Evolutionary conservation across 2,329 filamentous ascomycete genomes (phyloP).

Genomic region (Trichophyton benhamiae): DNA sequence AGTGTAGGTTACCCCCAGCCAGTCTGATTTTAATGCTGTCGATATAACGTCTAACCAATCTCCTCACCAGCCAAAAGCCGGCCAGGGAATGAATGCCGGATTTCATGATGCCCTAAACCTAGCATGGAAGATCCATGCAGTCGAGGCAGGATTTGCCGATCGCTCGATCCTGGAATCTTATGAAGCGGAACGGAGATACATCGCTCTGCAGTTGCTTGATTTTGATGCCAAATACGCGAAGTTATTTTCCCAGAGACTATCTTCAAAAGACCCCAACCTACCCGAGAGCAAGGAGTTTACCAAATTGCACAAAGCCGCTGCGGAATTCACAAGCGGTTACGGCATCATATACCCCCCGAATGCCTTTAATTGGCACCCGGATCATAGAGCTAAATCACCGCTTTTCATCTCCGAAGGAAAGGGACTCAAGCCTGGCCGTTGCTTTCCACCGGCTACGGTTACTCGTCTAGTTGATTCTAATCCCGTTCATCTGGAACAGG

Average conservation of each 20-base stretch:
- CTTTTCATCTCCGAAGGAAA: slow-evolving; percentile 55
- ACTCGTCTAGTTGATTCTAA: slow-evolving; percentile 83
- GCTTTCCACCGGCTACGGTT: slow-evolving; percentile 67
- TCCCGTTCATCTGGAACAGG: slow-evolving; percentile 78
- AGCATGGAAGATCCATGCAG: slow-evolving; percentile 90
- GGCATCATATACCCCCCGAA: slow-evolving; percentile 78
- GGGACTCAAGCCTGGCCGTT: slow-evolving; percentile 47
- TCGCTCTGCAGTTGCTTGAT: slow-evolving; percentile 70
- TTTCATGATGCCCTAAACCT: slow-evolving; percentile 64
- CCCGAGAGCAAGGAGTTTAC: slow-evolving; percentile 61
- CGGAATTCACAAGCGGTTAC: slow-evolving; percentile 86
- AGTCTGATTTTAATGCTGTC: not conserved
- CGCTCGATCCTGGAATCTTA: slow-evolving; percentile 71
- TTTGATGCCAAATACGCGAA: slow-evolving; percentile 87
- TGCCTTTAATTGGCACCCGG: slow-evolving; percentile 66
- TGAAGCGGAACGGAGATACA: slow-evolving; percentile 69
- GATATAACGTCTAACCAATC: not conserved
- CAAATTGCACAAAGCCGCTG: slow-evolving; percentile 78
- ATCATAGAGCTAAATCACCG: slow-evolving; percentile 57
- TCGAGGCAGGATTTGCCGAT: slow-evolving; percentile 68
- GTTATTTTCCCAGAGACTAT: slow-evolving; percentile 61
- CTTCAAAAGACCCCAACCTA: slow-evolving; percentile 43
- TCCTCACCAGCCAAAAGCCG: slow-evolving; percentile 43
- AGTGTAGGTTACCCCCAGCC: slow-evolving; percentile 23
- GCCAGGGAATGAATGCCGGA: slow-evolving; percentile 52